Evolutionary conservation across 768 basidiomycete genomes (phyloP).

Genomic region (Leccinum disarticulatum): DNA sequence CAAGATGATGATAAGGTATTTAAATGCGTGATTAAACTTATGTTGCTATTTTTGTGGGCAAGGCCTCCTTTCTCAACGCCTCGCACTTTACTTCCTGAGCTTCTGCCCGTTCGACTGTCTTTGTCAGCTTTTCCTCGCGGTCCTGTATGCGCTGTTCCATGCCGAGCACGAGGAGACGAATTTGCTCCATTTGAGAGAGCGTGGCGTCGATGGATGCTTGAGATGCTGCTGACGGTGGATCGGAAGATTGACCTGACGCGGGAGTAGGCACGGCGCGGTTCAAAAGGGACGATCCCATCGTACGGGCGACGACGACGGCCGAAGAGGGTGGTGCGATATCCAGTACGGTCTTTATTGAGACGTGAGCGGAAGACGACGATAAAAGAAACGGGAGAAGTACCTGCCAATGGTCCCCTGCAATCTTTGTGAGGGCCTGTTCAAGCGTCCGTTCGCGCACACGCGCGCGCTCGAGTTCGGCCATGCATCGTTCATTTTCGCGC

Average conservation of each 20-base stretch:
- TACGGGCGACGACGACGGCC: constrained; percentile 29
- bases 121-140: constrained; percentile 60
- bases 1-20: constrained; percentile 14
- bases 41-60: constrained; percentile 21
- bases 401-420: constrained; percentile 85
- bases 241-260: constrained; percentile 15
- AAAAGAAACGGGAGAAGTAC: constrained; percentile 36
- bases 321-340: constrained; percentile 35
- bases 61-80: constrained; percentile 41
- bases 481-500: constrained; percentile 81
- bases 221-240: constrained; percentile 18
- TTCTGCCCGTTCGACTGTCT: constrained; percentile 61
- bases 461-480: constrained; percentile 73
- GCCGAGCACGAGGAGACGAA: constrained; percentile 65
- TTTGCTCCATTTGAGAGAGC: constrained; percentile 64
- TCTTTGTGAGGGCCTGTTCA: constrained; percentile 66
- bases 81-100: constrained; percentile 57
- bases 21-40: constrained; percentile 14
- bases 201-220: constrained; percentile 39
- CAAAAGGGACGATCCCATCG: constrained; percentile 30
- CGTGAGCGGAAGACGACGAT: not conserved
- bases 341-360: constrained; percentile 28
- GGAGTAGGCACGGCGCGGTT: constrained; percentile 22
- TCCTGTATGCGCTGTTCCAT: constrained; percentile 72
- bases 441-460: constrained; percentile 75